Evolutionary conservation across 2,329 filamentous ascomycete genomes (phyloP).

Genomic region (Botrytis hyacinthi): DNA sequence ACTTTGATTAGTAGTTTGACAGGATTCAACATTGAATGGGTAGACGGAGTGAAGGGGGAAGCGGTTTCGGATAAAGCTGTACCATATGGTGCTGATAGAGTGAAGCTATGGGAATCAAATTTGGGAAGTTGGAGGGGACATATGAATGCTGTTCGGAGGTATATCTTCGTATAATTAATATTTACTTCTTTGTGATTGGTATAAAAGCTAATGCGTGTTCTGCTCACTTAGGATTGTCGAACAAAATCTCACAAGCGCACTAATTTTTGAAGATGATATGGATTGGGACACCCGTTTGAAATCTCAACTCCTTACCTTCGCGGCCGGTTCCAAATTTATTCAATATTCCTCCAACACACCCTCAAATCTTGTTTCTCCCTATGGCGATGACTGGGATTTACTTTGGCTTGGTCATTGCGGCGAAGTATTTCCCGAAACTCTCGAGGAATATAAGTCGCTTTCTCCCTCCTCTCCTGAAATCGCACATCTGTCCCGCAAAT

Average conservation of each 20-base stretch:
- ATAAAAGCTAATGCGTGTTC: background rate
- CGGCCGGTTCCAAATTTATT: slow-evolving; percentile 20
- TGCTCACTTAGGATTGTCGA: slow-evolving; percentile 31
- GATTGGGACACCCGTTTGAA: slow-evolving; percentile 46
- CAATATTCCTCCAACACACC: slow-evolving; percentile 8
- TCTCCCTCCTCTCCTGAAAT: background rate
- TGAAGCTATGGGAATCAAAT: slow-evolving; percentile 33
- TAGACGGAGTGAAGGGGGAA: slow-evolving; percentile 45
- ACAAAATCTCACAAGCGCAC: slow-evolving; percentile 40
- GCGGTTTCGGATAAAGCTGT: slow-evolving; percentile 45
- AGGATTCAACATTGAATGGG: slow-evolving; percentile 45
- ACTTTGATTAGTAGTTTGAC: slow-evolving; percentile 44
- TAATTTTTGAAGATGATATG: slow-evolving; percentile 47
- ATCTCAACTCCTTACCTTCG: slow-evolving; percentile 36
- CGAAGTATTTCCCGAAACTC: slow-evolving; percentile 26
- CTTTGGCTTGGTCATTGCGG: slow-evolving; percentile 42
- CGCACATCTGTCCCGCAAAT: slow-evolving; percentile 24
- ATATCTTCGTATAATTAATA: background rate
- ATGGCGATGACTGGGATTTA: slow-evolving; percentile 42
- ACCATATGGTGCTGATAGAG: slow-evolving; percentile 32
- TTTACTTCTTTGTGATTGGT: rapidly evolving
- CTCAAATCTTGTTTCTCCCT: slow-evolving; percentile 27
- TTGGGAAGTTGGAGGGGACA: slow-evolving; percentile 45
- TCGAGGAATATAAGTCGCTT: slow-evolving; percentile 6
- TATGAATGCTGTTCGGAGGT: slow-evolving; percentile 41